Evolutionary conservation across 2,329 filamentous ascomycete species (phyloP).

Genomic region (Cryphonectria japonica): DNA sequence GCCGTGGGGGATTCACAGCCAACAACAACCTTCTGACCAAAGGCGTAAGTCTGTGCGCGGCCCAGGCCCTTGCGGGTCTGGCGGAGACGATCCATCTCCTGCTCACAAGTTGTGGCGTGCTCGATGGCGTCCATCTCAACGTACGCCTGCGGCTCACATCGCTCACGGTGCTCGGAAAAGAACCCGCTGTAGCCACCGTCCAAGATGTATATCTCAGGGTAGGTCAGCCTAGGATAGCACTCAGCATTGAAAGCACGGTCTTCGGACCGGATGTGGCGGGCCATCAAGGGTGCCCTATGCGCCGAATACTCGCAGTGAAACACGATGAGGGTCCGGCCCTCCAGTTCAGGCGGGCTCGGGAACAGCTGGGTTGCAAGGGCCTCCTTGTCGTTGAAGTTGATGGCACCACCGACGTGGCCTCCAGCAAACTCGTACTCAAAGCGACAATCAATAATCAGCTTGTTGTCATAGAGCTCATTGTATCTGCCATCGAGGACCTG

Average conservation of each 20-base stretch:
- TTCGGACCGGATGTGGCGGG: constrained; percentile 85
- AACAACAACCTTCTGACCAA: constrained; percentile 71
- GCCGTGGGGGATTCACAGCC: constrained; percentile 65
- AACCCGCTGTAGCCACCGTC: constrained; percentile 96
- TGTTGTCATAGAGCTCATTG: constrained; percentile 74
- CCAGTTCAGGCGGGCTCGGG: constrained; percentile 55
- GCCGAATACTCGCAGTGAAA: constrained; percentile 99
- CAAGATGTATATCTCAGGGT: constrained; percentile 95
- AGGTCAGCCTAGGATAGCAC: constrained; percentile 85
- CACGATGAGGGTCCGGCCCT: constrained; percentile 78
- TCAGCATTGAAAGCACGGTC: constrained; percentile 87
- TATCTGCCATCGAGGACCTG: constrained; percentile 88
- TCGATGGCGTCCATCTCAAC: constrained; percentile 95
- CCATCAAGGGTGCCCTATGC: constrained; percentile 94
- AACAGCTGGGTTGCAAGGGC: constrained; percentile 80
- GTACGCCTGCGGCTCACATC: constrained; percentile 94
- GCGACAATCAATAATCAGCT: constrained; percentile 91
- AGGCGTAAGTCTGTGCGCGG: constrained; percentile 92
- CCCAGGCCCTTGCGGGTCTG: constrained; percentile 80
- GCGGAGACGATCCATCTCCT: constrained; percentile 91
- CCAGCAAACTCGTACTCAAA: constrained; percentile 99
- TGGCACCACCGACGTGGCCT: constrained; percentile 88
- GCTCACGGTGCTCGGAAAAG: constrained; percentile 74
- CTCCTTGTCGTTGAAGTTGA: constrained; percentile 98
- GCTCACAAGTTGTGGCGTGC: constrained; percentile 90